Percentiles rank a stretch among this genome's conserved stretches.
phyloP scores from a whole-genome alignment of 129 eudicot genomes.

The sunflower (Helianthus annuus) region DNA sequence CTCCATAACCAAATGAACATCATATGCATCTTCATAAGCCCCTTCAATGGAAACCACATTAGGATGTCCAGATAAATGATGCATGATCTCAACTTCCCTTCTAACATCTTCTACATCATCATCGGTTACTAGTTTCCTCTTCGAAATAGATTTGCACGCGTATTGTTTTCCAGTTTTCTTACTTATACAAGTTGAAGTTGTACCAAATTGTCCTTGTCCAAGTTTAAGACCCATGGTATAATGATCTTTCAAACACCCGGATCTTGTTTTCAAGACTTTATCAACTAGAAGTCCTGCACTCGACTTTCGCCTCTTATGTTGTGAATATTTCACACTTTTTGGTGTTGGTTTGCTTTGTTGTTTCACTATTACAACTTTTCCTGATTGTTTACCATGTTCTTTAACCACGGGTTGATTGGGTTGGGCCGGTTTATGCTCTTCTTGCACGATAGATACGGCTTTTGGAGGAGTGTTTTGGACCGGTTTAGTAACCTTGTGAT shows the following conservation, averaged over 20 bases:
- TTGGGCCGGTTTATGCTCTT: slow-evolving; percentile 13
- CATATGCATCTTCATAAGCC: slow-evolving; percentile 64
- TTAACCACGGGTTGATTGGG: not conserved
- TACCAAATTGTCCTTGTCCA: slow-evolving; percentile 72
- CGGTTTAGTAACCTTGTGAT: slow-evolving; percentile 5
- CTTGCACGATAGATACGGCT: not conserved
- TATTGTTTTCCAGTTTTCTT: slow-evolving; percentile 51
- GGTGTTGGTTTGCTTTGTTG: slow-evolving; percentile 25
- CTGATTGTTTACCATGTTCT: slow-evolving; percentile 12
- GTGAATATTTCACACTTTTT: slow-evolving; percentile 24
- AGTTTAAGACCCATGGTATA: slow-evolving; percentile 46
- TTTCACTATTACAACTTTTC: slow-evolving; percentile 14
- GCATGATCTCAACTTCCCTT: slow-evolving; percentile 72
- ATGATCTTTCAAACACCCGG: slow-evolving; percentile 50
- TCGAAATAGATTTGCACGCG: slow-evolving; percentile 65
- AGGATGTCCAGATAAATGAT: slow-evolving; percentile 65
- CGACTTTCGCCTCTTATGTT: slow-evolving; percentile 34
- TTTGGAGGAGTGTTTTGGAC: slow-evolving; percentile 27
- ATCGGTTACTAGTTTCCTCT: slow-evolving; percentile 45
- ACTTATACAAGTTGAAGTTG: slow-evolving; percentile 58
- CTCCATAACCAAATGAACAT: slow-evolving; percentile 66
- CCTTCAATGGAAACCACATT: slow-evolving; percentile 61
- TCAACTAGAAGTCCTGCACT: slow-evolving; percentile 56
- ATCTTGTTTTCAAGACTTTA: slow-evolving; percentile 48
- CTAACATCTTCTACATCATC: slow-evolving; percentile 70